Evolutionary conservation across 352 stramenopile species (phyloP).

Genomic region (Globisporangium emineosum): DNA sequence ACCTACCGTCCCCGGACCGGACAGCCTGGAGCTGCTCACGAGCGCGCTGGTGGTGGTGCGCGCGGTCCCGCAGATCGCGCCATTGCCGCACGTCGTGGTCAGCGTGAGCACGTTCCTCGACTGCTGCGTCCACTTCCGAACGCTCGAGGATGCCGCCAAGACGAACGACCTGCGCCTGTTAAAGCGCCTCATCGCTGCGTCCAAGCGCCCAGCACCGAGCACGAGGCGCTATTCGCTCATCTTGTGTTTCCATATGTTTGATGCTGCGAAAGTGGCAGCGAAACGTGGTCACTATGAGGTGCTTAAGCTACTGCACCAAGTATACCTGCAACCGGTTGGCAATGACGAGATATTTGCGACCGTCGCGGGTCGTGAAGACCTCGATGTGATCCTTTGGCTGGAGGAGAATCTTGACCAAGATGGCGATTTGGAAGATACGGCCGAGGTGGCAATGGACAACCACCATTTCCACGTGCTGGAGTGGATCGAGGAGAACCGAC

Average conservation of each 20-base stretch:
- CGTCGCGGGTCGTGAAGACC: background rate
- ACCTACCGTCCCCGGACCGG: background rate
- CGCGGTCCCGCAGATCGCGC: background rate
- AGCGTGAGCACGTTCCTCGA: constrained; percentile 1
- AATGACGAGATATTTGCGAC: background rate
- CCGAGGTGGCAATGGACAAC: background rate
- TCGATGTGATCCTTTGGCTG: background rate
- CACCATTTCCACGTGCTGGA: background rate
- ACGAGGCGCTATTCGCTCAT: background rate
- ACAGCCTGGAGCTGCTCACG: background rate
- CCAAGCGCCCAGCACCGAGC: background rate
- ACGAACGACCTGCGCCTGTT: background rate
- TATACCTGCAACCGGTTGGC: background rate
- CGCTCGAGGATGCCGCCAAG: background rate
- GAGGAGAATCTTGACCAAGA: background rate
- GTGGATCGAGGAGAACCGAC: background rate
- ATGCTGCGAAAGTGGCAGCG: background rate
- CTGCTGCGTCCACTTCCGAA: background rate
- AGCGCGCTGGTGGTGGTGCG: background rate
- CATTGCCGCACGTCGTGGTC: background rate
- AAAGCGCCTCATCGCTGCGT: background rate
- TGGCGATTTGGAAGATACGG: background rate
- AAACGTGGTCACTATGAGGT: background rate
- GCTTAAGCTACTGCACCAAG: background rate
- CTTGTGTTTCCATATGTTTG: background rate